These are phyloP conservation scores for Beauveria rudraprayagi DNA, from an alignment of 2,329 filamentous ascomycete species.

Conservation along the genomic window DNA sequence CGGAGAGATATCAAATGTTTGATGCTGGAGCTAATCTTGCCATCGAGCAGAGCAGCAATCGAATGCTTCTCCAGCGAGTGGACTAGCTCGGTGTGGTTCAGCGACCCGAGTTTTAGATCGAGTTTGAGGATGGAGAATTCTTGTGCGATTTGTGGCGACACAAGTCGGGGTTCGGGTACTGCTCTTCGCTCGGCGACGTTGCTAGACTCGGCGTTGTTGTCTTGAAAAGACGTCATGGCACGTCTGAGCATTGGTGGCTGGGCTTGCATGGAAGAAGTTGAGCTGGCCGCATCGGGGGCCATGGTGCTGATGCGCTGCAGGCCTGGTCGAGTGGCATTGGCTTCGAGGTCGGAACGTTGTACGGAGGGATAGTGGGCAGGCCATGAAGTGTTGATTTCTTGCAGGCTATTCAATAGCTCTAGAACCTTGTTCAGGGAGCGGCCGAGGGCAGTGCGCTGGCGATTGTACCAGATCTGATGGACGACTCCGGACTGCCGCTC, in stretches of 20 bases:
- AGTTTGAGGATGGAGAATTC: slow-evolving; percentile 95
- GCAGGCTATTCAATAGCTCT: slow-evolving; percentile 73
- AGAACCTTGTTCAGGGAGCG: slow-evolving; percentile 82
- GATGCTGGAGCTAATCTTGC: slow-evolving; percentile 89
- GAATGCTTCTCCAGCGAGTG: slow-evolving; percentile 91
- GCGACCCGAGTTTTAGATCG: slow-evolving; percentile 79
- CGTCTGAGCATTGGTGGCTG: slow-evolving; percentile 52
- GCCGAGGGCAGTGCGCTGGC: slow-evolving; percentile 78
- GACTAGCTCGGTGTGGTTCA: slow-evolving; percentile 84
- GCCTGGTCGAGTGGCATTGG: slow-evolving; percentile 51
- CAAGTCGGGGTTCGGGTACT: slow-evolving; percentile 66
- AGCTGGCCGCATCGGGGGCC: slow-evolving; percentile 38
- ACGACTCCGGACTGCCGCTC: slow-evolving; percentile 67
- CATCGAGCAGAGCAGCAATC: slow-evolving; percentile 82
- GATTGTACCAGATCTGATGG: slow-evolving; percentile 90
- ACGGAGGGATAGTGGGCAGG: slow-evolving; percentile 91
- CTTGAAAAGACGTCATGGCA: slow-evolving; percentile 62
- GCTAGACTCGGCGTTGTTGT: slow-evolving; percentile 59
- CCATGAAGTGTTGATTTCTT: slow-evolving; percentile 86
- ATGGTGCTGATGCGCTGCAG: slow-evolving; percentile 8
- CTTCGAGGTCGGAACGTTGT: slow-evolving; percentile 52
- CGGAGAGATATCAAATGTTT: slow-evolving; percentile 80
- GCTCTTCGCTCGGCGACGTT: slow-evolving; percentile 55
- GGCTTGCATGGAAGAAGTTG: slow-evolving; percentile 27
- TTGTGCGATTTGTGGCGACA: slow-evolving; percentile 86